These are phyloP conservation scores for Rhizopogon vesiculosus DNA, from an alignment of 768 basidiomycete species.

Conservation along the genomic window DNA sequence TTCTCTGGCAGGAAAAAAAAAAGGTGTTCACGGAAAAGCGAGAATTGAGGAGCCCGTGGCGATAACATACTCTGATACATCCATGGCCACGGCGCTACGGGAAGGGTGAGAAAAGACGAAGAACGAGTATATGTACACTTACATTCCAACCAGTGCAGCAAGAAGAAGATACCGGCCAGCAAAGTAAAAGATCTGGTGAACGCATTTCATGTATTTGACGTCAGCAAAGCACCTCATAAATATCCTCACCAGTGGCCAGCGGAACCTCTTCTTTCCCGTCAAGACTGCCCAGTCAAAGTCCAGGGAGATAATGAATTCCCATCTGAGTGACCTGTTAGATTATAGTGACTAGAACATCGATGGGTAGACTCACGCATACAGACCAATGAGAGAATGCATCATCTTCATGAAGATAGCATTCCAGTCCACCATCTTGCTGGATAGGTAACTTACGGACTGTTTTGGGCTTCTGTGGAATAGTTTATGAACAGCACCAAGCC, in stretches of 20 bases:
- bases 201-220: conserved; percentile 2
- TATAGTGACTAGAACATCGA: neutral
- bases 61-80: conserved; percentile 22
- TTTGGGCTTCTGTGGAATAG: neutral
- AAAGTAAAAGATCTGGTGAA: conserved; percentile 39
- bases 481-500: neutral
- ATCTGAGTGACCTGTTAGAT: conserved; percentile 21
- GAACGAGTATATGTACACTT: conserved; percentile 9
- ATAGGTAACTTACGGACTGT: neutral
- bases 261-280: conserved; percentile 35
- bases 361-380: conserved; percentile 34
- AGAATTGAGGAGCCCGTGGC: neutral
- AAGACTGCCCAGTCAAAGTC: conserved; percentile 39
- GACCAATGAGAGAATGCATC: conserved; percentile 39
- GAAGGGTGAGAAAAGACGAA: neutral
- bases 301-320: conserved; percentile 40
- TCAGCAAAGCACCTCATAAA: neutral
- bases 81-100: conserved; percentile 12
- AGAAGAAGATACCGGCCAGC: conserved; percentile 39
- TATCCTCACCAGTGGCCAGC: conserved; percentile 43
- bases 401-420: conserved; percentile 34
- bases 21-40: neutral
- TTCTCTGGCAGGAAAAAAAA: conserved; percentile 16
- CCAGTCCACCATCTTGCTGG: conserved; percentile 35
- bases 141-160: conserved; percentile 45